Base-by-base conservation (phyloP, 352 stramenopile genomes). In the Phytophthora fragariae region DNA sequence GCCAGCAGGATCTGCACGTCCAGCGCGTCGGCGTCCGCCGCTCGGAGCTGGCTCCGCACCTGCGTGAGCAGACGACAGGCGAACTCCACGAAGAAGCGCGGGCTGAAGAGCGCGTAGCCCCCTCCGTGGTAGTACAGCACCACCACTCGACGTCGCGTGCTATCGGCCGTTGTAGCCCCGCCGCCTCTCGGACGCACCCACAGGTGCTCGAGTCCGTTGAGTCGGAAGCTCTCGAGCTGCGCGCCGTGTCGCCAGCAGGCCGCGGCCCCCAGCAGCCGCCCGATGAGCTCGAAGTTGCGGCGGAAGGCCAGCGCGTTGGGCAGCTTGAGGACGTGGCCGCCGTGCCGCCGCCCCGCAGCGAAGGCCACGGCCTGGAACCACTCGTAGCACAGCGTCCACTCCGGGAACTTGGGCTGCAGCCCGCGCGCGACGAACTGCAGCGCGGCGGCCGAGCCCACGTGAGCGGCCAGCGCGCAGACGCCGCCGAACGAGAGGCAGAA, bases 71-170 rank as follows among this genome's bases (percentile, higher is more conserved):
- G 50, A 21, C 78, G 76, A 47, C 74, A 81, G 54, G 73, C 76
- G 39, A 92, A 88, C 52, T 80, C 73, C 0, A 88, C 76, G 68
- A 84, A 90, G 59, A 88, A 84, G 35, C 72, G 76, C n/a, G 82
- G 82, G 6, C 68, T 83, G 58, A 90, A 82, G 41, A 89, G 68
- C 10, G 81, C 68, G 70, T 88, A 91, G 44, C 85, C 83, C 5
- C 85, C 85, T 52, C 85, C 85, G 33, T 92, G 85, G 65, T 80
- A 84, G 66, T 89, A 91, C 27, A 92, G 70, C 54, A 92, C 63
- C 37, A 86, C 72, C 31, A 89, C 53, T 75, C 27, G 35, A 14
- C 35, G 35, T 3, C 31, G 44, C 14, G 37, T 2, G 37, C 9
- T 14, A 0, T 14, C 37, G 37, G 37, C 37, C 14, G 35, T 41